Conservation (phyloP, 495 filamentous ascomycete species). For the Collariella sp. region DNA sequence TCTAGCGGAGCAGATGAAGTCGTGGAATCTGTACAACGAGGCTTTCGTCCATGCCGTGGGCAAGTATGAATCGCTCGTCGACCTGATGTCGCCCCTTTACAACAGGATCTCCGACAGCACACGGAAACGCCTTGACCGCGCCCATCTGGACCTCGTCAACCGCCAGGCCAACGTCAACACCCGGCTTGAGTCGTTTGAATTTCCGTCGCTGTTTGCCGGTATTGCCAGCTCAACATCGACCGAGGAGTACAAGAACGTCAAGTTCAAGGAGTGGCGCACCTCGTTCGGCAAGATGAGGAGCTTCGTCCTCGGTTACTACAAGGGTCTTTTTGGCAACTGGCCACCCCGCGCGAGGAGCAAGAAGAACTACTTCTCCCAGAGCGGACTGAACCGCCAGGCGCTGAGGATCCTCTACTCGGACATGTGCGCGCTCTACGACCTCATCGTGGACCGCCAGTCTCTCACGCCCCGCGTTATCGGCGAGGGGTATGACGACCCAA, state of each 20-base stretch:
- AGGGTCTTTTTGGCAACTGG: slow-evolving; percentile 80
- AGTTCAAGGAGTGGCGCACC: slow-evolving; percentile 76
- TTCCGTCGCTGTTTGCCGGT: slow-evolving; percentile 84
- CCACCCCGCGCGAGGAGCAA: slow-evolving; percentile 85
- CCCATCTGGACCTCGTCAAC: slow-evolving; percentile 65
- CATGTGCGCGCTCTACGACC: slow-evolving; percentile 77
- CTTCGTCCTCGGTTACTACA: slow-evolving; percentile 69
- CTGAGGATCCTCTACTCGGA: slow-evolving; percentile 79
- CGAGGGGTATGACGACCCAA: slow-evolving; percentile 30
- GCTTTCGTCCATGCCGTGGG: slow-evolving; percentile 90
- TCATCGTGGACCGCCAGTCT: slow-evolving; percentile 68
- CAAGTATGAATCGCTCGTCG: slow-evolving; percentile 67
- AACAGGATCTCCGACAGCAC: slow-evolving; percentile 60
- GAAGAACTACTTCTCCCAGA: slow-evolving; percentile 82
- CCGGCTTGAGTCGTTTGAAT: slow-evolving; percentile 73
- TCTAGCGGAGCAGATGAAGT: slow-evolving; percentile 77
- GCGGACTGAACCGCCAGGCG: slow-evolving; percentile 76
- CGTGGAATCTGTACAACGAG: slow-evolving; percentile 74
- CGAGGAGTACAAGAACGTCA: slow-evolving; percentile 61
- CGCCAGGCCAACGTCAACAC: slow-evolving; percentile 57
- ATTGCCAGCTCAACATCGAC: slow-evolving; percentile 69
- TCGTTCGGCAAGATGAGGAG: slow-evolving; percentile 66
- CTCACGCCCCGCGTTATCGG: slow-evolving; percentile 52
- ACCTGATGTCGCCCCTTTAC: slow-evolving; percentile 59
- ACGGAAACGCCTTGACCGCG: slow-evolving; percentile 68